Evolutionary conservation across 2,329 filamentous ascomycete species (phyloP).

Genomic region (Trichoderma harzianum): DNA sequence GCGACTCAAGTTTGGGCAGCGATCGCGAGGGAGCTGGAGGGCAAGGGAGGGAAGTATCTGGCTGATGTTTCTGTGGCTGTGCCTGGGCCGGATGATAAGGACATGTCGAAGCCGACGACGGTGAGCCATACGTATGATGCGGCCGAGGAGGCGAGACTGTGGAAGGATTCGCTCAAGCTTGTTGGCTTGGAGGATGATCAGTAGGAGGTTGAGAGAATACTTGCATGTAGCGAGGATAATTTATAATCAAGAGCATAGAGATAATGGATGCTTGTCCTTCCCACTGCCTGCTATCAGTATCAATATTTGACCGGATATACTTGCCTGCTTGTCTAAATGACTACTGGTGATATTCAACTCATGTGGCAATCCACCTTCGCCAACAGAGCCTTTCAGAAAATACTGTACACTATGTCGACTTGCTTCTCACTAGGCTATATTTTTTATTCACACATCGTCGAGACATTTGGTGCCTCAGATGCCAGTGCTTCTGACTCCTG

Average conservation of each 20-base stretch:
- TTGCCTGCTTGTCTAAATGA: background rate
- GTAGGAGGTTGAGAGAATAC: background rate
- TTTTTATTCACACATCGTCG: background rate
- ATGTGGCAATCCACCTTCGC: background rate
- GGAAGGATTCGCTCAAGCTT: constrained; percentile 29
- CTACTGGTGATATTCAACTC: background rate
- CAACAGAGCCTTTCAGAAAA: background rate
- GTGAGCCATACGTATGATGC: constrained; percentile 34
- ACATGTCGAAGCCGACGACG: constrained; percentile 19
- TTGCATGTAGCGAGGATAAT: background rate
- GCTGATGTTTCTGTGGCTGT: constrained; percentile 37
- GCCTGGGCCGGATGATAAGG: constrained; percentile 4
- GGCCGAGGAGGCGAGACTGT: constrained; percentile 38
- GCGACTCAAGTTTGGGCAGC: constrained; percentile 47
- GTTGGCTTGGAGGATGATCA: constrained; percentile 8
- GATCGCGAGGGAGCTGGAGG: constrained; percentile 40
- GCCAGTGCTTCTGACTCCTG: background rate
- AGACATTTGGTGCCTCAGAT: background rate
- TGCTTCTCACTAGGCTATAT: background rate
- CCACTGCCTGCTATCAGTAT: background rate
- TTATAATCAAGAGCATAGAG: background rate
- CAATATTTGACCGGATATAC: fast-evolving
- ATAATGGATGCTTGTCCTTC: background rate
- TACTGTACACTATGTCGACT: background rate
- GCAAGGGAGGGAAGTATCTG: constrained; percentile 46